Conservation (phyloP, 2,329 filamentous ascomycete genomes). For the Colletotrichum sp. region DNA sequence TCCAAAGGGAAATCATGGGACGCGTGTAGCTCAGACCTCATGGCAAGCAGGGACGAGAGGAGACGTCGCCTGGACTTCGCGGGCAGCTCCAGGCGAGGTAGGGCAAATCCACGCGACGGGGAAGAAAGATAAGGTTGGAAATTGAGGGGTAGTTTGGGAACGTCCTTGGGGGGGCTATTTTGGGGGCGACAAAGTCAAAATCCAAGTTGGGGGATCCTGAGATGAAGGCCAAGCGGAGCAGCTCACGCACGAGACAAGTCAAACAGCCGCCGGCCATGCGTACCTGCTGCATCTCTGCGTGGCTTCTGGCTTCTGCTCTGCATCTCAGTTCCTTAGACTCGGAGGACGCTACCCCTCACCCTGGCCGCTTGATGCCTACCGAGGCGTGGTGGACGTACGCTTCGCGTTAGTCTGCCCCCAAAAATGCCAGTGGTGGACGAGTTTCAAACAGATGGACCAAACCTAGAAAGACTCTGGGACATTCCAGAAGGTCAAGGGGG, state of each 20-base stretch:
- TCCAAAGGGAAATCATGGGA: background rate
- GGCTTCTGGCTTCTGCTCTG: background rate
- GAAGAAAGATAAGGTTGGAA: background rate
- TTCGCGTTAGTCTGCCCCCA: background rate
- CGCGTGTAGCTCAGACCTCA: background rate
- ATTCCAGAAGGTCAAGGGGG: constrained; percentile 4
- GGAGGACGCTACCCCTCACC: background rate
- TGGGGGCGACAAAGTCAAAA: background rate
- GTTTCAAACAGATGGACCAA: background rate
- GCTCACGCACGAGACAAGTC: background rate
- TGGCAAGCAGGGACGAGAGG: background rate
- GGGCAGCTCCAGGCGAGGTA: background rate
- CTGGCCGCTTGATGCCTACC: background rate
- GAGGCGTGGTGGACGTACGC: background rate
- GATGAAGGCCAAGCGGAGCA: background rate
- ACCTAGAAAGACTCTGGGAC: background rate
- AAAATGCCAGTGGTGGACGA: background rate
- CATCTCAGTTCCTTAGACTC: background rate
- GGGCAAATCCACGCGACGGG: background rate
- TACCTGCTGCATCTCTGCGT: background rate
- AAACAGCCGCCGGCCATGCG: background rate
- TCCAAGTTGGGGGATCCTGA: constrained; percentile 1
- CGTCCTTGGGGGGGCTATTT: background rate
- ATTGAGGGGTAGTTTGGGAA: constrained; percentile 8
- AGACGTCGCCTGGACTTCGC: background rate